These are phyloP conservation scores for Sphaerulina musiva DNA, from an alignment of 2,329 filamentous ascomycete species.

Conservation along the genomic window DNA sequence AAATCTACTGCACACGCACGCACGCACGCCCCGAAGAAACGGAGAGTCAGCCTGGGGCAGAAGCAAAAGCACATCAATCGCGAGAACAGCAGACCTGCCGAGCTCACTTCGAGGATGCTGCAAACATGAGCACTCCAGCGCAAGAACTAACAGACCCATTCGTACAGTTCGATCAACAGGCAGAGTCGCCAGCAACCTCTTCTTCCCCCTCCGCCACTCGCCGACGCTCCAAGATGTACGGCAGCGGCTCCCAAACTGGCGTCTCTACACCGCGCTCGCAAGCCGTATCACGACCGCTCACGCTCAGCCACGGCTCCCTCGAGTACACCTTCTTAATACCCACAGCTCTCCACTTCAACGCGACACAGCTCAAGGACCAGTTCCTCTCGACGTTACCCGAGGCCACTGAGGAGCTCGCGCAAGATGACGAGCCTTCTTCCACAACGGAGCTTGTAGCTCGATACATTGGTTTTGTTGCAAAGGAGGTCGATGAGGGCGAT, in stretches of 20 bases:
- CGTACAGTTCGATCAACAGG: slow-evolving; percentile 17
- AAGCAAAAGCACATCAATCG: background rate
- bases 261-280: slow-evolving; percentile 93
- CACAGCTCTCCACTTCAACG: slow-evolving; percentile 91
- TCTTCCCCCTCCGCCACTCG: slow-evolving; percentile 10
- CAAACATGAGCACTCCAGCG: slow-evolving; percentile 20
- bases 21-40: background rate
- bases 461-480: slow-evolving; percentile 84
- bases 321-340: slow-evolving; percentile 95
- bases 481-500: slow-evolving; percentile 85
- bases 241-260: slow-evolving; percentile 63
- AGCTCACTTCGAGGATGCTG: background rate
- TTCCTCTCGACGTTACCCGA: slow-evolving; percentile 79
- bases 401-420: slow-evolving; percentile 92
- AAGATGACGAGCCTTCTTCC: slow-evolving; percentile 98
- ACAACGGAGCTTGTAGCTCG: slow-evolving; percentile 84
- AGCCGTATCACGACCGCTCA: slow-evolving; percentile 83
- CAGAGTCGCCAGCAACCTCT: slow-evolving; percentile 13
- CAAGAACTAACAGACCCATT: slow-evolving; percentile 21
- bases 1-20: background rate
- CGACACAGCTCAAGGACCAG: slow-evolving; percentile 84
- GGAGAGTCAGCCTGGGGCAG: slow-evolving; percentile 1
- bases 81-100: background rate
- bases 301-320: slow-evolving; percentile 85
- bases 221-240: slow-evolving; percentile 23